Percentiles rank a stretch among this genome's conserved stretches.
These are phyloP conservation scores for Plicaturopsis crispa DNA, from an alignment of 768 basidiomycete species.

Conservation along the genomic window DNA sequence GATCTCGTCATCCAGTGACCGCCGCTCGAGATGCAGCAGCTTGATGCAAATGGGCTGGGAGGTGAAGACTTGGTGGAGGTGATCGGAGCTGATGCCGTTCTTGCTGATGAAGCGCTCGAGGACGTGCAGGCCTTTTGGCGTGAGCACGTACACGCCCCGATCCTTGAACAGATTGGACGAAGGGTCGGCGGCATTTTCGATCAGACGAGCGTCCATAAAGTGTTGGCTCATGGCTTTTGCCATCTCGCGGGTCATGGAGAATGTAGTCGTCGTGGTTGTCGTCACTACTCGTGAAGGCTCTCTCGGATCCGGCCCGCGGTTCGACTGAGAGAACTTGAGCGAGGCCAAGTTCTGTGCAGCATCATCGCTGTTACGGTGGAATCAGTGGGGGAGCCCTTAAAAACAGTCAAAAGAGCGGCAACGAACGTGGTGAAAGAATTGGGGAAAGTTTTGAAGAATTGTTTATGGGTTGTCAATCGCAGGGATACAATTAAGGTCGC, in stretches of 20 bases:
- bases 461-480: constrained; percentile 81
- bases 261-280: constrained; percentile 98
- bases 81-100: constrained; percentile 95
- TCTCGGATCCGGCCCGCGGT: constrained; percentile 95
- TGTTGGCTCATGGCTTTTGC: constrained; percentile 99
- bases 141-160: constrained; percentile 90
- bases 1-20: constrained; percentile 92
- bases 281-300: constrained; percentile 98
- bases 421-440: constrained; percentile 95
- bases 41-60: constrained; percentile 97
- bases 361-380: constrained; percentile 79
- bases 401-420: constrained; percentile 6
- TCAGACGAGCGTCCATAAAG: constrained; percentile 97
- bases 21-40: constrained; percentile 91
- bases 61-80: constrained; percentile 82
- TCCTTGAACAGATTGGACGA: constrained; percentile 92
- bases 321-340: constrained; percentile 98
- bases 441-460: constrained; percentile 92
- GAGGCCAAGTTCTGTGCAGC: constrained; percentile 89
- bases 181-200: constrained; percentile 94
- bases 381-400: constrained; percentile 7
- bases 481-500: constrained; percentile 95
- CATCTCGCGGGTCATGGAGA: constrained; percentile 99
- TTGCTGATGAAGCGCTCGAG: constrained; percentile 99
- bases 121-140: constrained; percentile 96